phyloP scores from a whole-genome alignment of 441 rosid species.

The Viola pubescens region DNA sequence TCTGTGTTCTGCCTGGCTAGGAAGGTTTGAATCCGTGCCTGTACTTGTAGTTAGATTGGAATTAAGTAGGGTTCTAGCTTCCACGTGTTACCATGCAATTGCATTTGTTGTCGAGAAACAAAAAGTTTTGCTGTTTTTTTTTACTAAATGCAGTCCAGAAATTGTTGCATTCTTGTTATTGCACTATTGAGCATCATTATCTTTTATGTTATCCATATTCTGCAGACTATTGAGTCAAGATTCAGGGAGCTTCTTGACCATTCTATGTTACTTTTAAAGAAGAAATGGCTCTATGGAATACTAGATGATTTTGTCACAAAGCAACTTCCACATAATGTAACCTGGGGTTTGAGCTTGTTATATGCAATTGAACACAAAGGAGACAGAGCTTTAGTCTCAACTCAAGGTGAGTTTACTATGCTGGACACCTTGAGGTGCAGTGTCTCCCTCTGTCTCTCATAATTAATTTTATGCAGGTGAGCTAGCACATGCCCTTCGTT shows the following conservation, averaged over 20 bases:
- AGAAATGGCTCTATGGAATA: constrained; percentile 91
- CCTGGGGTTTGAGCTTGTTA: constrained; percentile 96
- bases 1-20: no score
- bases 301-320: constrained; percentile 95
- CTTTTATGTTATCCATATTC: constrained; percentile 12
- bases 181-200: background rate
- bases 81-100: background rate
- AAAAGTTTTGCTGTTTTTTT: background rate
- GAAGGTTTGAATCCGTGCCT: no score
- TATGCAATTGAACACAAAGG: constrained; percentile 95
- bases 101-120: background rate
- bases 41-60: no score
- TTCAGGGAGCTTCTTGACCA: constrained; percentile 85
- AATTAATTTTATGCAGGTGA: constrained; percentile 54
- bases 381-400: constrained; percentile 71
- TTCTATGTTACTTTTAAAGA: constrained; percentile 69
- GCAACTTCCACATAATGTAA: constrained; percentile 97
- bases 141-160: background rate
- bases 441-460: constrained; percentile 11
- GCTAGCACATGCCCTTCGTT: constrained; percentile 95
- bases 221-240: constrained; percentile 90
- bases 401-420: constrained; percentile 56
- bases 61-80: no score
- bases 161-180: background rate
- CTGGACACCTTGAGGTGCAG: constrained; percentile 10